phyloP scores from a whole-genome alignment of 129 eudicot genomes.

The Cynara cardunculus region DNA sequence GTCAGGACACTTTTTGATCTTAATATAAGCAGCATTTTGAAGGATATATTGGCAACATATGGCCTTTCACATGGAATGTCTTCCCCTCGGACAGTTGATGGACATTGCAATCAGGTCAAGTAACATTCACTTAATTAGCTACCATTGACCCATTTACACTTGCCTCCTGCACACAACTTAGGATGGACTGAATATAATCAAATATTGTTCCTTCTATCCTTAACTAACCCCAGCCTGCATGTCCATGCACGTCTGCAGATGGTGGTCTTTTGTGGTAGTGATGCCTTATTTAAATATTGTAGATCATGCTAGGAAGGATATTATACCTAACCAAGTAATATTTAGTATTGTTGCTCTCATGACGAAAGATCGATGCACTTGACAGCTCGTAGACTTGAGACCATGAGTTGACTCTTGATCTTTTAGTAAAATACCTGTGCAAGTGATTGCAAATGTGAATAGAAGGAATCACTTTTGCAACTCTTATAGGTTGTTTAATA shows the following conservation, averaged over 20 bases:
- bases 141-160: not conserved
- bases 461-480: not conserved
- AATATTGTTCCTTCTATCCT: not conserved
- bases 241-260: not conserved
- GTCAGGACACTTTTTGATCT: slow-evolving; percentile 67
- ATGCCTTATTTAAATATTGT: not conserved
- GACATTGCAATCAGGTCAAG: slow-evolving; percentile 58
- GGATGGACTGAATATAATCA: not conserved
- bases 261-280: not conserved
- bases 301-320: not conserved
- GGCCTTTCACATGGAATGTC: slow-evolving; percentile 62
- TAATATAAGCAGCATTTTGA: slow-evolving; percentile 62
- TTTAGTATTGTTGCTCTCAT: no score
- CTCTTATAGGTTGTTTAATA: not conserved
- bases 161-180: not conserved
- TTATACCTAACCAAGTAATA: not conserved
- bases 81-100: slow-evolving; percentile 57
- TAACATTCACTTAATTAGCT: not conserved
- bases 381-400: no score
- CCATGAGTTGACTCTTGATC: not conserved
- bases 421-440: not conserved
- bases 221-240: not conserved
- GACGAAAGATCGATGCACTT: no score
- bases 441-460: not conserved
- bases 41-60: slow-evolving; percentile 55